phyloP scores from a whole-genome alignment of 495 filamentous ascomycete species.

The Neurospora intermedia region DNA sequence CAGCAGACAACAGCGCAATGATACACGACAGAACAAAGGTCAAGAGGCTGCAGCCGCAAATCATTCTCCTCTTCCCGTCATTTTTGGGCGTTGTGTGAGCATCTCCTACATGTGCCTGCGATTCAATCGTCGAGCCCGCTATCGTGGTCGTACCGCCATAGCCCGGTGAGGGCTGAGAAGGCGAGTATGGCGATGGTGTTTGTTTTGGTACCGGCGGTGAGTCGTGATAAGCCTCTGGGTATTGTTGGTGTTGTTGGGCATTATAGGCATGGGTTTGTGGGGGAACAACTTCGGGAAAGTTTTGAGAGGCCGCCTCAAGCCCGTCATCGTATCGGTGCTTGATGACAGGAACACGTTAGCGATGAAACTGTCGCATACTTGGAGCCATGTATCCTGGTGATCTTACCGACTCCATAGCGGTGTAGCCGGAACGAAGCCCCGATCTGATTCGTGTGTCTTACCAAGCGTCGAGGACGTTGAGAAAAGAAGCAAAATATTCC shows the following conservation, averaged over 20 bases:
- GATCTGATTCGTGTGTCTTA: not conserved
- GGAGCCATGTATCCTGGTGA: not conserved
- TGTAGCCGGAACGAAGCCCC: not conserved
- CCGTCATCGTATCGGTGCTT: conserved; percentile 25
- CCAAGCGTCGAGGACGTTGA: not conserved
- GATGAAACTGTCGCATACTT: not conserved
- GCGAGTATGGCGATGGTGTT: not conserved
- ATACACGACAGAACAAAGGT: conserved; percentile 32
- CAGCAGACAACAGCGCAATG: conserved; percentile 28
- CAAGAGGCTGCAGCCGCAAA: conserved; percentile 27
- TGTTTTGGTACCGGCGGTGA: not conserved
- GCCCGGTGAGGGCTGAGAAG: not conserved
- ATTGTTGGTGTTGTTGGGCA: not conserved
- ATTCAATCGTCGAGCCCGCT: not conserved
- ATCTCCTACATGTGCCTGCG: not conserved
- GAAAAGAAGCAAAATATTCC: not conserved
- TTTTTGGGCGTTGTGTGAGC: not conserved
- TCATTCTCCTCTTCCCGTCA: not conserved
- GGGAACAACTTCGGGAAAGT: conserved; percentile 28
- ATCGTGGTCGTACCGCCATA: conserved; percentile 5
- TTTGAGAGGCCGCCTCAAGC: conserved; percentile 27
- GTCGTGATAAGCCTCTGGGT: not conserved
- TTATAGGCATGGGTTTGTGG: conserved; percentile 3
- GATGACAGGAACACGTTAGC: not conserved
- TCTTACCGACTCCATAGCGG: not conserved